These are phyloP conservation scores for Aspergillus fumigatus DNA, from an alignment of 2,329 filamentous ascomycete species.

Conservation along the genomic window DNA sequence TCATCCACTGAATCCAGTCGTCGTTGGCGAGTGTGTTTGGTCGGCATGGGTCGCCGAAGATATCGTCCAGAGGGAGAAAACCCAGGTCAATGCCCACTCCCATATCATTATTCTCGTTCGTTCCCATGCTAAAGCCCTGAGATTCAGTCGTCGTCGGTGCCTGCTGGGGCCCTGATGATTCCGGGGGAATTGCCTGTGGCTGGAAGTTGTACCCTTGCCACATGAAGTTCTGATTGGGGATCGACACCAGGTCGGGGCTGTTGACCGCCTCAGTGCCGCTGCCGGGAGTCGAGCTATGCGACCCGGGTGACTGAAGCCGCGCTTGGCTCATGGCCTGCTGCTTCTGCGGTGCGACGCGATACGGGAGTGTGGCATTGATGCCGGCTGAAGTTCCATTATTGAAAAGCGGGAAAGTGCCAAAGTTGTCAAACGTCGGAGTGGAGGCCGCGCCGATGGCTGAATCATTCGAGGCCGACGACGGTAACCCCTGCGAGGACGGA, in stretches of 20 bases:
- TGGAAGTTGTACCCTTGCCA: constrained; percentile 39
- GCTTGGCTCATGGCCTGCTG: constrained; percentile 21
- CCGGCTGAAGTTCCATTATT: constrained; percentile 14
- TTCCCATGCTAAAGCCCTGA: constrained; percentile 22
- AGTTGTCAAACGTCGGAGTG: constrained; percentile 25
- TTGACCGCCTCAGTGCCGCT: constrained; percentile 25
- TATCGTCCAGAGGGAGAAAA: constrained; percentile 34
- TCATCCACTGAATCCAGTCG: constrained; percentile 40
- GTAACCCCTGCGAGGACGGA: constrained; percentile 11
- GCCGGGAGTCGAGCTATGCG: constrained; percentile 28
- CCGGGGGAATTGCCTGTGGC: constrained; percentile 14
- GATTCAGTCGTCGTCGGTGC: constrained; percentile 16
- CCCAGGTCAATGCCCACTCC: constrained; percentile 33
- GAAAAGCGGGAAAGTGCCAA: constrained; percentile 24
- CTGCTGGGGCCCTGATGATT: constrained; percentile 19
- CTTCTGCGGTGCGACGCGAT: constrained; percentile 17
- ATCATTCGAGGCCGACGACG: constrained; percentile 14
- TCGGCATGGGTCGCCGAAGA: constrained; percentile 31
- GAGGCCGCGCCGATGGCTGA: constrained; percentile 11
- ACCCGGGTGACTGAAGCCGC: constrained; percentile 30
- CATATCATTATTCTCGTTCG: constrained; percentile 24
- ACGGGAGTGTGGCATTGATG: constrained; percentile 25
- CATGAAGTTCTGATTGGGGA: constrained; percentile 38
- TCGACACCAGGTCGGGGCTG: constrained; percentile 40
- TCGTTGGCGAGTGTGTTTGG: constrained; percentile 26